Evolutionary conservation across 306 rosid species (phyloP), one percentile per base, ranked within the genome.

Genomic region (Sicyos edulis): DNA sequence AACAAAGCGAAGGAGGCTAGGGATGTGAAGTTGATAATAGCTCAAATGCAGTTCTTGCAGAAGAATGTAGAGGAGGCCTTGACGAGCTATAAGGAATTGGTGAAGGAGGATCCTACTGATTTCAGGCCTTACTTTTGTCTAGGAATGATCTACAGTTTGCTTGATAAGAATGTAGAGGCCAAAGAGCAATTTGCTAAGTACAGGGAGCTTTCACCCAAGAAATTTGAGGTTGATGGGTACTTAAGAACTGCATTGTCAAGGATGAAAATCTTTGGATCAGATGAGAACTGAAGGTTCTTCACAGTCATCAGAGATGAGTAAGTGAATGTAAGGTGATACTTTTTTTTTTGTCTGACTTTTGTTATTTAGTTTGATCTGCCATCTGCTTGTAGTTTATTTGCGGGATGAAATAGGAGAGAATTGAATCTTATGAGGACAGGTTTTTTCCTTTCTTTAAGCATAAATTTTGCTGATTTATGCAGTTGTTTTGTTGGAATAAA

Each of bases 71-170:
- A 92, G 5, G 96, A 77, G 15, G 93, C 98, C 5, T 61, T 92
- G 84, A 77, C 52, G 57, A 74, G 81, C 20, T 92, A 90, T 65
- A 72, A 83, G 14, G 75, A 85, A 54, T 74, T 92, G 59, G 77
- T 80, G 0, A 75, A 84, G 79, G 96, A 92, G 74, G 98, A 92
- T 24, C 88, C 98, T 0, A 75, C 22, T 6, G 98, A 90, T 76
- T 90, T 85, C 52, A 80, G 98, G 75, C 98, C 98, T 4, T 92
- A 88, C 71, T 92, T 92, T 62, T 88, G 96, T 67, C 76, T 86
- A 50, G 98, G 96, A 0, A 83, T 90, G 96, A 87, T 92, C 72
- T 92, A 92, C 79, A 88, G 96, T 55, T 87, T 92, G 89, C 87
- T 88, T 45, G 96, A 88, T 74, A 80, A 80, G 84, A 87, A 92